Evolutionary conservation across 805 yeast genomes (phyloP).

Genomic region (Saccharomycopsis javanensis): DNA sequence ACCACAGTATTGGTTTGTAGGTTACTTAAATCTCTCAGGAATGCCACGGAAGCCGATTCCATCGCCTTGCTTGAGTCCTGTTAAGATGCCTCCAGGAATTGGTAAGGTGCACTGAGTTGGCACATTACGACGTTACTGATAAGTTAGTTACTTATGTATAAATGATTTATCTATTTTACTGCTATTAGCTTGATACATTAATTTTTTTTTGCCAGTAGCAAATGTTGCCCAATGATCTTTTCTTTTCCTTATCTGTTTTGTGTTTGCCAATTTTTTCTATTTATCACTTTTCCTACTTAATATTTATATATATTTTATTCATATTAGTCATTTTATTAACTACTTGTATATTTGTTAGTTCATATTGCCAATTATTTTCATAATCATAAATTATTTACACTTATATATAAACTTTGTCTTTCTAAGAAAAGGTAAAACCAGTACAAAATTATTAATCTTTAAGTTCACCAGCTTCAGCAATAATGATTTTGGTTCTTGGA

Average conservation of each 20-base stretch:
- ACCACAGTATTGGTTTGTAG: conserved; percentile 15
- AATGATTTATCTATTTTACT: too few species aligned
- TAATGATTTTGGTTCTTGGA: conserved; percentile 61
- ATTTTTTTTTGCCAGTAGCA: too few species aligned
- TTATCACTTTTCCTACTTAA: neutral
- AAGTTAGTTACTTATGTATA: too few species aligned
- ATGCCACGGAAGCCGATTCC: neutral
- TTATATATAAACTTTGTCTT: too few species aligned
- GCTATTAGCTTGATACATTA: too few species aligned
- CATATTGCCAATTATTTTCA: too few species aligned
- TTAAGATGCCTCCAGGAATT: conserved; percentile 2
- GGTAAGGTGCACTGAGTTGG: neutral
- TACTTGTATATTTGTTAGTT: neutral
- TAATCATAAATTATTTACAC: too few species aligned
- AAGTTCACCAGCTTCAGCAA: conserved; percentile 64
- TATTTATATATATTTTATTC: neutral
- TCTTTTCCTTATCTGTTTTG: too few species aligned
- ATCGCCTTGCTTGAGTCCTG: conserved; percentile 3
- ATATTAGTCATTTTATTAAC: neutral
- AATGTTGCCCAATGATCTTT: too few species aligned
- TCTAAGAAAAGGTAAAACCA: too few species aligned
- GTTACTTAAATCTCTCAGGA: neutral
- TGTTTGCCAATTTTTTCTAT: too few species aligned
- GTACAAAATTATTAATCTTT: conserved; percentile 6
- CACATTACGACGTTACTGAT: too few species aligned